Evolutionary conservation across 2,329 filamentous ascomycete species (phyloP), one percentile per base, ranked within the genome.

Genomic region (Leptographium radiaticola): DNA sequence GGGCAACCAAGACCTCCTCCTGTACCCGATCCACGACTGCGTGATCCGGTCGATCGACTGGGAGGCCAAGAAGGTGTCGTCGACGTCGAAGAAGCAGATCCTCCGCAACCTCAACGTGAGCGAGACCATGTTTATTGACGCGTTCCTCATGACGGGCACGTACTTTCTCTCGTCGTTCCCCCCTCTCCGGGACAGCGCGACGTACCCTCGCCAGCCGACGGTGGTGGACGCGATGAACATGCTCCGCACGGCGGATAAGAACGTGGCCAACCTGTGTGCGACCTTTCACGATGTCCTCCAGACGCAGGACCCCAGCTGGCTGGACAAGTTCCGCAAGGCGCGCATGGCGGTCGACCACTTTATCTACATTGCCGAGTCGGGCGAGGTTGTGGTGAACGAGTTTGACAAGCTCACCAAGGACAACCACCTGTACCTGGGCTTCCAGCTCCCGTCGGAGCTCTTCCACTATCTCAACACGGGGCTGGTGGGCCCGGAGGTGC

Each of bases 391-490:
- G 56, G 85, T 89, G 16, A 76, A 88, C 62, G 83, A 90, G 61
- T 78, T 75, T 53, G 84, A 87, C 9, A 76, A 81, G 53, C 79
- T 89, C 20, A 90, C 93, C 2, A 79, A 78, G 47, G 90, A 97
- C 65, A 84, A 93, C 59, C 87, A 94, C 64, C 84, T 91, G 63
- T 90, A 96, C 64, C 80, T 96, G 57, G 89, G 89, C n/a, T 80
- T 94, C 56, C 86, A 90, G 56, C 75, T 98, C 6, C 89, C 93
- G 0, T 83, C 89, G 43, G 93, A 98, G 68, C 75, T 97, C 18
- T 90, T 91, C 66, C 86, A 89, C 67, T 97, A 97, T 66, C 75
- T 96, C 50, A 89, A 89, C 55, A 83, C 80, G 51, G 93, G 89
- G 38, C 72, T 96, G 45, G 81, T 97, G 59, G 82, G 87, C 33